Percentiles rank a stretch among this genome's conserved stretches.
Evolutionary conservation across 768 basidiomycete genomes (phyloP).

Genomic region (Kondoa subrosea): DNA sequence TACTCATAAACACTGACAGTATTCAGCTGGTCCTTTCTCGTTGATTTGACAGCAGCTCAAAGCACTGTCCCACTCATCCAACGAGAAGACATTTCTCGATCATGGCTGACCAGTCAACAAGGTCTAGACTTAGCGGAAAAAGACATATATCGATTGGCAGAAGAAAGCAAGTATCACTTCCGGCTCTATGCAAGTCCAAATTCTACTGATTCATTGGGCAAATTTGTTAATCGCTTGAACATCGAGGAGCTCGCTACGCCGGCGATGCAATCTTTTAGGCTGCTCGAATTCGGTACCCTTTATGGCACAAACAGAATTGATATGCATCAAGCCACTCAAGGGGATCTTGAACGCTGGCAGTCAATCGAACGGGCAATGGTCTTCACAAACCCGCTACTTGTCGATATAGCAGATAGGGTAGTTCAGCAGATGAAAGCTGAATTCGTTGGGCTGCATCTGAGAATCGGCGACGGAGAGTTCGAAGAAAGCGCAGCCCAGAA

Average conservation of each 20-base stretch:
- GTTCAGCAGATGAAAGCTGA: not conserved
- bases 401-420: not conserved
- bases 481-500: too few relatives aligned
- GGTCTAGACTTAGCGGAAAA: not conserved
- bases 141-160: too few relatives aligned
- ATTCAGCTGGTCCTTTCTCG: constrained; percentile 3
- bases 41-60: not conserved
- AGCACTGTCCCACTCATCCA: constrained; percentile 23
- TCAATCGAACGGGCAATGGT: too few relatives aligned
- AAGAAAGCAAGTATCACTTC: too few relatives aligned
- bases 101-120: not conserved
- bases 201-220: not conserved
- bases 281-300: not conserved
- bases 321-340: not conserved
- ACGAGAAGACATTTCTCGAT: constrained; percentile 16
- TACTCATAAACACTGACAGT: too few relatives aligned
- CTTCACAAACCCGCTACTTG: not conserved
- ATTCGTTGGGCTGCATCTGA: not conserved
- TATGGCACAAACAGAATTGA: not conserved
- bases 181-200: too few relatives aligned
- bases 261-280: not conserved
- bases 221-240: not conserved
- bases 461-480: not conserved
- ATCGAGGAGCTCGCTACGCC: not conserved
- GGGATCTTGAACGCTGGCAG: not conserved